Base-by-base conservation (phyloP, 345 rosid species). In the Pistacia integerrima region DNA sequence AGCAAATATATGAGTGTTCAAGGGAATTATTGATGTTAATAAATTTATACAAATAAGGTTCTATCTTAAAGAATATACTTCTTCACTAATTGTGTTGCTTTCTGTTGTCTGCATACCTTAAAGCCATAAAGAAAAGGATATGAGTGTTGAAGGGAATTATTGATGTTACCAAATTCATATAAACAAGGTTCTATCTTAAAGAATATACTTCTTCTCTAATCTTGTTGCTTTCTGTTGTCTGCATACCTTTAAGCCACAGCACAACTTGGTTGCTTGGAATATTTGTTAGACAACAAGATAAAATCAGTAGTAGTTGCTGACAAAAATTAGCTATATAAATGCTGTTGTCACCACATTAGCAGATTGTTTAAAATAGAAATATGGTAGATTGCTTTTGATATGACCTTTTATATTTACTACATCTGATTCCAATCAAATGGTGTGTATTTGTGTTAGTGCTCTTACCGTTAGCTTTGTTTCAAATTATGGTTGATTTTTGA, bases 231-330 rank as follows among this genome's bases (percentile, higher is more conserved):
- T 67, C 38, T 46, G 55, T 67, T 6, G 7, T 67, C 12, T 13
- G 28, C 33, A 13, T 35, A 67, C 36, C 35, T 67, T 67, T 22
- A 67, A 11, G 9, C 55, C 38, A 41, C 36, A n/a, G 13, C 25
- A 48, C 70, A 67, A 22, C 33, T 67, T 65, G 10, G 56, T 16
- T 65, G 54, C 51, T 65, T 65, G 30, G 30, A 65, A 65, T 3
- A 41, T 44, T 18, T 2, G 1, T 48, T 67, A 67, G 70, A 48
- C 30, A 20, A 20, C 56, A 46, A 66, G 54, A 12, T 41, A 30
- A 60, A 28, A 67, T 46, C 4, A 10, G 16, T 46, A 67, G 7
- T 46, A 67, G 25, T 18, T 12, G 70, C 18, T 12, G 16, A 44
- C 56, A 5, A 25, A 9, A 8, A 48, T 66, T 44, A 66, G 63